Base-by-base conservation (phyloP, 495 filamentous ascomycete genomes). In the Elasticomyces elasticus region DNA sequence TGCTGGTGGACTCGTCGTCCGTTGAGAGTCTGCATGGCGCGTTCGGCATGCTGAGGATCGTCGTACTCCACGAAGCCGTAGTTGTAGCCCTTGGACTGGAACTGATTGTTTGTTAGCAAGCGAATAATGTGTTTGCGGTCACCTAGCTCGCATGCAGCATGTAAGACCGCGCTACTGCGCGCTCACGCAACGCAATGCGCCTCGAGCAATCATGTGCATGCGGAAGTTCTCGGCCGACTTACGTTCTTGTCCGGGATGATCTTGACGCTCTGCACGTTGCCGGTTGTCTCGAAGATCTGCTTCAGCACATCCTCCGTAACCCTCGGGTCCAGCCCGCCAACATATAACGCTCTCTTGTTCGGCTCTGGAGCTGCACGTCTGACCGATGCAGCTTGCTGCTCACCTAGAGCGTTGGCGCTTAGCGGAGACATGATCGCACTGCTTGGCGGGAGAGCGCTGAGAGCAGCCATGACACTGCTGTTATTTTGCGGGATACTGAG, bases 21-120 rank as follows among this genome's bases (percentile, higher is more conserved):
- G 65, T 97, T 97, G 52, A 99, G 75, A 49, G 91, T 96, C 69
- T 85, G 79, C 92, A 99, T 97, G 48, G 92, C 94, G 65, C 92
- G 82, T 67, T 97, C 94, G 55, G 92, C 92, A 31, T 89, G 85
- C 68, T 85, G 91, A 30, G 92, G 94, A 69, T 99, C 94, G 69
- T 99, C 92, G 69, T 94, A 99, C 69, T 99, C 92, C 42, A 99
- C 87, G 69, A 99, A 99, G 41, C 92, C 92, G 73, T 99, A 99
- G 76, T 99, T 99, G 76, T 87, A 91, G 33, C 92, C 92, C 76
- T 96, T 97, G 63, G 80, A 85, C 80, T 94, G 80, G 67, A 79
- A 79, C 72, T 82, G 68, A 1, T 19, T 22, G 20, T 13, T 50
- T n/a, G 50, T 52, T 28, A 52, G 50, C 38, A 15, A 17, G 10